Percentiles rank a stretch among this genome's conserved stretches.
These are phyloP conservation scores for Yamadazyma tumulicola DNA, from an alignment of 805 yeast species.

Conservation along the genomic window DNA sequence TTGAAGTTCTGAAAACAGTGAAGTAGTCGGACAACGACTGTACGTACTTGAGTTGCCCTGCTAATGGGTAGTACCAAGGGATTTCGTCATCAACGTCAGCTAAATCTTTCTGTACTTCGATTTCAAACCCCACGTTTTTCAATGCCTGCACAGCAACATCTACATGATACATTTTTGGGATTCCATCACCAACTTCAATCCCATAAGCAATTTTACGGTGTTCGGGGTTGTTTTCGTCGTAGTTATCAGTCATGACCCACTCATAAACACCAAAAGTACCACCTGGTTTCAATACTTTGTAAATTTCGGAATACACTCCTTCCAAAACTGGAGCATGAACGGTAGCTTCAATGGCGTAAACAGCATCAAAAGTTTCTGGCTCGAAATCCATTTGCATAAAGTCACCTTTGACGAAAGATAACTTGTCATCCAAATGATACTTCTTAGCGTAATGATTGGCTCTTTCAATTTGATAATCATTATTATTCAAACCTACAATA, in stretches of 20 bases:
- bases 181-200: slow-evolving; percentile 97
- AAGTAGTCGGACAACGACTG: slow-evolving; percentile 74
- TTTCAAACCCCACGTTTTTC: slow-evolving; percentile 80
- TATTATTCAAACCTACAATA: slow-evolving; percentile 90
- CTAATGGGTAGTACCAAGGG: slow-evolving; percentile 97
- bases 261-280: slow-evolving; percentile 97
- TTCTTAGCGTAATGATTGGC: slow-evolving; percentile 77
- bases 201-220: slow-evolving; percentile 96
- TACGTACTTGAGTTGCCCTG: slow-evolving; percentile 89
- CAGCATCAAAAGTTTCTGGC: slow-evolving; percentile 88
- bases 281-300: slow-evolving; percentile 94
- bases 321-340: slow-evolving; percentile 96
- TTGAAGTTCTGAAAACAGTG: slow-evolving; percentile 86
- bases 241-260: slow-evolving; percentile 97
- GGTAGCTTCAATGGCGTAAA: slow-evolving; percentile 97
- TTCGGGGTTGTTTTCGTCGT: slow-evolving; percentile 80
- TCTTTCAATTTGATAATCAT: slow-evolving; percentile 93
- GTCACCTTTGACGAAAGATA: slow-evolving; percentile 91
- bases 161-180: slow-evolving; percentile 90
- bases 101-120: slow-evolving; percentile 72
- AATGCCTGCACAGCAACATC: slow-evolving; percentile 88
- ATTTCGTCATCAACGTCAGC: slow-evolving; percentile 78
- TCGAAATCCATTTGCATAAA: slow-evolving; percentile 99
- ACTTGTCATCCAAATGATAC: slow-evolving; percentile 63
- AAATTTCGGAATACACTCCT: slow-evolving; percentile 93